A percentile compares a stretch with the other conserved stretches of the same genome.
Conservation (phyloP, 768 basidiomycete species). For the Rhizopogon roseolus region DNA sequence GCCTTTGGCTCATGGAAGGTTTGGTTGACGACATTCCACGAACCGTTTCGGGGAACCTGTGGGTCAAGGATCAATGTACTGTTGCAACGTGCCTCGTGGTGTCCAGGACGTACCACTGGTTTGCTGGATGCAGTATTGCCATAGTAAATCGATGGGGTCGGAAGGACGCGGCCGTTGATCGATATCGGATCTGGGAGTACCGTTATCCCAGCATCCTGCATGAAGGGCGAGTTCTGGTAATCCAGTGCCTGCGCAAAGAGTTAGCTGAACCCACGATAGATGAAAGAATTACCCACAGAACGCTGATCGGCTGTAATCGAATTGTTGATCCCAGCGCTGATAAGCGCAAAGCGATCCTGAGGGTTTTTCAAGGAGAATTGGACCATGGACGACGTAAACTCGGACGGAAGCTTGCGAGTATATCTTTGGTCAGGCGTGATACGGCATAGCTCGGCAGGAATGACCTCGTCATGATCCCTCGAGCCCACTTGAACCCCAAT, state of each 20-base stretch:
- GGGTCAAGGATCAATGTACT: not conserved
- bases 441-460: constrained; percentile 45
- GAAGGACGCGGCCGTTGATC: constrained; percentile 33
- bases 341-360: constrained; percentile 32
- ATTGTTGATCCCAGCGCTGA: constrained; percentile 24
- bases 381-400: constrained; percentile 35
- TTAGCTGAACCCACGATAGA: not conserved
- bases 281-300: constrained; percentile 14
- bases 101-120: not conserved
- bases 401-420: constrained; percentile 37
- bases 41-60: constrained; percentile 24
- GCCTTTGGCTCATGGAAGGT: constrained; percentile 21
- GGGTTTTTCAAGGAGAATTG: constrained; percentile 47
- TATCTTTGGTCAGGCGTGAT: constrained; percentile 46
- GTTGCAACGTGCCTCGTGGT: not conserved
- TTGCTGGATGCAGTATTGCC: not conserved
- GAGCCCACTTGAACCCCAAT: constrained; percentile 32
- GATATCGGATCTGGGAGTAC: constrained; percentile 25
- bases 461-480: constrained; percentile 29
- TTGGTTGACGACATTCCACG: constrained; percentile 33
- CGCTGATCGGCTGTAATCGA: constrained; percentile 1
- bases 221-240: constrained; percentile 34
- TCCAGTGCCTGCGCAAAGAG: constrained; percentile 26
- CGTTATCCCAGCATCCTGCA: constrained; percentile 37
- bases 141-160: constrained; percentile 29